These are phyloP conservation scores for Aspergillus pseudoterreus DNA, from an alignment of 2,329 filamentous ascomycete species.

Conservation along the genomic window DNA sequence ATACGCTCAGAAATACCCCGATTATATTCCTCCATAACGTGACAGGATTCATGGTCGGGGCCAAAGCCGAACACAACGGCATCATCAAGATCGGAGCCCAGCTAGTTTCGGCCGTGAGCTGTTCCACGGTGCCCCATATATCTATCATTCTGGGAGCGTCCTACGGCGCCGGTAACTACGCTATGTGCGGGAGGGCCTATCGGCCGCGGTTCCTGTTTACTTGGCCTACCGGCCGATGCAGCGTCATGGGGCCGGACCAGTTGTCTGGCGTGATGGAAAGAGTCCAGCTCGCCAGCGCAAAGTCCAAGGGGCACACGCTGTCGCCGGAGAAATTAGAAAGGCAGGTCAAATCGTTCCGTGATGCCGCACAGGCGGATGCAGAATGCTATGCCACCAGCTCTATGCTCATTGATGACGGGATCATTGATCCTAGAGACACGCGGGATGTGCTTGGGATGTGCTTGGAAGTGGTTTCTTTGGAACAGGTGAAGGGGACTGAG, in stretches of 20 bases:
- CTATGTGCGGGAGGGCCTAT: slow-evolving; percentile 45
- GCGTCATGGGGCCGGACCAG: slow-evolving; percentile 42
- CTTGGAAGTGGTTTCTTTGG: slow-evolving; percentile 29
- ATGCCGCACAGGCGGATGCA: slow-evolving; percentile 28
- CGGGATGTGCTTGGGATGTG: slow-evolving; percentile 37
- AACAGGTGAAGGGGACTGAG: slow-evolving; percentile 21
- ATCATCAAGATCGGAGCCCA: slow-evolving; percentile 47
- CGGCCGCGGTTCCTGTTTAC: slow-evolving; percentile 43
- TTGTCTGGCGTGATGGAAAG: slow-evolving; percentile 39
- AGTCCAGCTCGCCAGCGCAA: slow-evolving; percentile 25
- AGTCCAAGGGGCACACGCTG: slow-evolving; percentile 20
- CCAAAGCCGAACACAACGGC: slow-evolving; percentile 42
- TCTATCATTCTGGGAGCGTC: slow-evolving; percentile 44
- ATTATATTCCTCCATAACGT: slow-evolving; percentile 49
- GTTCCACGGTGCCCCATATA: slow-evolving; percentile 44
- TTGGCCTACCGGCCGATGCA: slow-evolving; percentile 39
- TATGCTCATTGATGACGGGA: slow-evolving; percentile 33
- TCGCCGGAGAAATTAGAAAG: slow-evolving; percentile 23
- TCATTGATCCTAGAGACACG: slow-evolving; percentile 38
- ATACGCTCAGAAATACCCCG: slow-evolving; percentile 27
- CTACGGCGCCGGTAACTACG: slow-evolving; percentile 47
- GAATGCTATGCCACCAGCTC: slow-evolving; percentile 33
- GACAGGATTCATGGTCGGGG: slow-evolving; percentile 49
- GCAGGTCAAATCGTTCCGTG: slow-evolving; percentile 4
- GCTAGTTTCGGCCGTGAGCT: slow-evolving; percentile 44